Base-by-base conservation (phyloP, 2,329 filamentous ascomycete genomes). In the Penicillium sp. region DNA sequence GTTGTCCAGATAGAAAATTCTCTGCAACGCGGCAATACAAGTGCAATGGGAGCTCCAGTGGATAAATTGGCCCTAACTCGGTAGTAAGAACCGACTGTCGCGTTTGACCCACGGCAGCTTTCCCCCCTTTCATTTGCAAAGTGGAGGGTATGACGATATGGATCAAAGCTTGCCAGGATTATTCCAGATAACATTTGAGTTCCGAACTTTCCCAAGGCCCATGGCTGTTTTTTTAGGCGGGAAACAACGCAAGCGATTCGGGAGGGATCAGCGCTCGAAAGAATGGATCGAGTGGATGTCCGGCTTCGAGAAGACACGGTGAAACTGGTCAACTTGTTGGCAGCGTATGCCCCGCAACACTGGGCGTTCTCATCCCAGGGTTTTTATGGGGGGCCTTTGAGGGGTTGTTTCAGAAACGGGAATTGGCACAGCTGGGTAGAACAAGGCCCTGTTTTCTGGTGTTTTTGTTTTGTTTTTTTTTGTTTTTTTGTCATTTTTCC, bases 131-230 rank as follows among this genome's bases (percentile, higher is more conserved):
- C 55, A 57, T 61, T 62, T 65, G 24, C 37, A 54, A 43, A 56
- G 60, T 60, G 60, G 60, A 59, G 57, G 39, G 43, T 35, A 59
- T 61, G 59, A 61, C 44, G 61, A 54, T 59, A 63, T 55, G 31
- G 52, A 58, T 60, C 58, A 49, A 50, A 51, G 22, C 52, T 54
- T 59, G 46, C 52, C 52, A 49, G 46, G 46, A 33, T 49, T 37
- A 13, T 43, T 37, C 26, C 39, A 51, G 49, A 51, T 52, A 19
- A 35, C 42, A 52, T 39, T 29, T 52, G 5, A 7, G 16, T 19
- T 44, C 39, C 42, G 39, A 44, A 14, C 42, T 45, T 52, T 33
- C 39, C 26, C 27, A 44, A 35, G 47, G 29, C 47, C 47, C 47
- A 19, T 39, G 10, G 31, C 37, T 29, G 22, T 9, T 19, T 39